Conservation (phyloP, 352 stramenopile species). For the Phytophthora kernoviae region DNA sequence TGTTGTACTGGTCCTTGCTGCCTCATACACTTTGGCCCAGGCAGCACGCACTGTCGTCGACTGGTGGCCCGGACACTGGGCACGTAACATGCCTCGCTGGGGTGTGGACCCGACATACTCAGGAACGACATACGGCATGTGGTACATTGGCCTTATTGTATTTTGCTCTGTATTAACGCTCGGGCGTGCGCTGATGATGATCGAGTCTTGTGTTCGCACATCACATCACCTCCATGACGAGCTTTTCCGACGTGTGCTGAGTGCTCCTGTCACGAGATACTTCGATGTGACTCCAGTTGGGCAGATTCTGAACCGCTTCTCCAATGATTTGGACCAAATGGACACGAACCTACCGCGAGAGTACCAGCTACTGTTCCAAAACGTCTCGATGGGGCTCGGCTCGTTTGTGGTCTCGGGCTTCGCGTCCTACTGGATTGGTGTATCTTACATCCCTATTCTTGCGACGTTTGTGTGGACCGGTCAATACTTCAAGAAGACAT, state of each 20-base stretch:
- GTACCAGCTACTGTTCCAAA: conserved; percentile 41
- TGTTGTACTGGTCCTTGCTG: neutral
- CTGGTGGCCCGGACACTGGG: conserved; percentile 21
- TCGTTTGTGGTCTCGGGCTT: conserved; percentile 37
- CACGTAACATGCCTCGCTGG: conserved; percentile 8
- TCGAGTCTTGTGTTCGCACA: conserved; percentile 32
- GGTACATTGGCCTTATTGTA: conserved; percentile 43
- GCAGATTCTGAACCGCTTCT: conserved; percentile 57
- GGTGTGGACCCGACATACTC: conserved; percentile 35
- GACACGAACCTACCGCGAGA: conserved; percentile 38
- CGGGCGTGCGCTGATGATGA: conserved; percentile 32
- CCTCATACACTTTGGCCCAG: conserved; percentile 2
- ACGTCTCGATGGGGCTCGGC: conserved; percentile 26
- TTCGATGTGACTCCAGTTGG: conserved; percentile 59
- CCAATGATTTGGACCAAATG: conserved; percentile 53
- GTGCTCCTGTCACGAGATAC: conserved; percentile 49
- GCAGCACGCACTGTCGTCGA: conserved; percentile 6
- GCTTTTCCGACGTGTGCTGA: conserved; percentile 42
- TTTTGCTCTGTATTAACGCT: conserved; percentile 25
- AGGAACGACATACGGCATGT: conserved; percentile 19
- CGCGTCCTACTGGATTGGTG: conserved; percentile 32
- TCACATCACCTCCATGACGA: conserved; percentile 40
- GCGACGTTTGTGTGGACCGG: conserved; percentile 51
- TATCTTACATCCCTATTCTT: conserved; percentile 60
- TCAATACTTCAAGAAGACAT: conserved; percentile 85